Evolutionary conservation across 2,329 filamentous ascomycete species (phyloP).

Genomic region (Pseudocercospora musae): DNA sequence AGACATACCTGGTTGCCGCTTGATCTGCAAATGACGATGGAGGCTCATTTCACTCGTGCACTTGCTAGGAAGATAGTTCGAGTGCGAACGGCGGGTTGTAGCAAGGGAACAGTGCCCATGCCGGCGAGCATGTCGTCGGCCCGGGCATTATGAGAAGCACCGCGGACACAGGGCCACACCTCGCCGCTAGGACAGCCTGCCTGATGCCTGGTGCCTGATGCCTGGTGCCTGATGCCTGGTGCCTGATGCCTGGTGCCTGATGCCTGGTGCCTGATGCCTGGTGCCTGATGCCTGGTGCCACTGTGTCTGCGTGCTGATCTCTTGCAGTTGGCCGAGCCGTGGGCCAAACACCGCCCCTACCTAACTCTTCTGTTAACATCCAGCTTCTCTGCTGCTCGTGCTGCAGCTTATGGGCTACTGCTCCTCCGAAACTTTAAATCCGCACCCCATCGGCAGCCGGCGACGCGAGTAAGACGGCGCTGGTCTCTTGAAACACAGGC

Average conservation of each 20-base stretch:
- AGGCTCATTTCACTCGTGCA: constrained; percentile 4
- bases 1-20: not conserved
- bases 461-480: not conserved
- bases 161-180: not conserved
- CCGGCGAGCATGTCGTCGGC: not conserved
- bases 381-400: constrained; percentile 6
- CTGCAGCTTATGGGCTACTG: not conserved
- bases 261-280: too few relatives aligned
- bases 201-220: too few relatives aligned
- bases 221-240: too few relatives aligned
- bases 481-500: not conserved
- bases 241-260: too few relatives aligned
- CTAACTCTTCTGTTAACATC: too few relatives aligned
- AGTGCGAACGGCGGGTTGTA: not conserved
- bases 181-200: not conserved
- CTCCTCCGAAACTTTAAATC: not conserved
- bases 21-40: constrained; percentile 4
- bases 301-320: not conserved
- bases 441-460: not conserved
- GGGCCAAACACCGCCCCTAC: too few relatives aligned
- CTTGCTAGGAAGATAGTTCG: not conserved
- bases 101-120: too few relatives aligned
- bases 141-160: not conserved
- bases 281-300: too few relatives aligned
- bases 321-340: not conserved